Base-by-base conservation (phyloP, 2,329 filamentous ascomycete genomes). In the Fusarium concolor region DNA sequence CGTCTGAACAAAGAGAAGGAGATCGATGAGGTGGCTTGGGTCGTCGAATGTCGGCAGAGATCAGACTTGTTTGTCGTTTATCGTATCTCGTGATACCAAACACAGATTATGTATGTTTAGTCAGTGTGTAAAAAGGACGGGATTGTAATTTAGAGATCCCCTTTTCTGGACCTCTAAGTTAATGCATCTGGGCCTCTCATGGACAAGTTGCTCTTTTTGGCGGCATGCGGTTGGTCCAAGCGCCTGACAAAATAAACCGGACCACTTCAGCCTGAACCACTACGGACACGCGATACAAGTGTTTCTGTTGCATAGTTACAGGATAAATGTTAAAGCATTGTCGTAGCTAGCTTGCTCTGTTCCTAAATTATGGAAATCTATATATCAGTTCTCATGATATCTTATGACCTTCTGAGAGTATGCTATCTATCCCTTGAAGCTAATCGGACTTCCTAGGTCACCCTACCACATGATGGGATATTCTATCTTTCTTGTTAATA, bases 191-290 rank as follows among this genome's bases (percentile, higher is more conserved):
- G 63, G 61, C 64, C 60, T 59, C 56, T 68, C 70, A 68, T 70
- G 70, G 67, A 74, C 74, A 68, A 67, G 68, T 73, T 71, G 68
- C 73, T 73, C 65, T 61, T 71, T 71, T 67, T 63, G 67, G 68
- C 59, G 59, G 62, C 58, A 51, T 70, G 56, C 58, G 60, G 61
- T 67, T 76, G 75, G 75, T 42, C 73, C 72, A 70, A 71, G 71
- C 71, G 70, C 63, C 65, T 41, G 75, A 74, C 72, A 74, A 71
- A 75, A 75, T 67, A 71, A 74, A 56, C 56, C 42, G 44, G 52
- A 49, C 47, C 54, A 62, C 47, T 47, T 64, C 33, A 41, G 20
- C 37, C 53, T 35, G 29, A 43, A 51, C 55, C 52, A 51, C 33
- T 59, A 63, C 11, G 9, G 8, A 29, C 4, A 29, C 10, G 10